A percentile compares a stretch with the other conserved stretches of the same genome.
phyloP scores from a whole-genome alignment of 768 basidiomycete genomes.

The Leucocoprinus leucothites region DNA sequence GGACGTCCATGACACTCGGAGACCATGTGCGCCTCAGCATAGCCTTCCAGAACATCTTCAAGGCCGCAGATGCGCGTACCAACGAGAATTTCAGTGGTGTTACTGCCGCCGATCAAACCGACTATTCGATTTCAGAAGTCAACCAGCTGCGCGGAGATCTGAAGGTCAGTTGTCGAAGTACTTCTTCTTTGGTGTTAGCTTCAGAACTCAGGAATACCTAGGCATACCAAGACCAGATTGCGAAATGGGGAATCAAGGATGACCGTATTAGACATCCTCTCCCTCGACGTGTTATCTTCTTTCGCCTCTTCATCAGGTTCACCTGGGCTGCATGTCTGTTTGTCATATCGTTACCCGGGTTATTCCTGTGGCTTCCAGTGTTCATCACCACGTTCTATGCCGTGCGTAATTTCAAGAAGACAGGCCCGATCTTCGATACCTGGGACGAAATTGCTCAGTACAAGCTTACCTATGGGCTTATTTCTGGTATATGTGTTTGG shows the following conservation, averaged over 20 bases:
- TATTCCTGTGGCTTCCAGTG: constrained; percentile 80
- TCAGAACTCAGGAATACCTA: constrained; percentile 23
- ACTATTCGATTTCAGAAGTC: constrained; percentile 24
- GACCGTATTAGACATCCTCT: constrained; percentile 76
- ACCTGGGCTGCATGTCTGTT: constrained; percentile 62
- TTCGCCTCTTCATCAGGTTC: constrained; percentile 64
- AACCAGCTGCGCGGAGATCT: constrained; percentile 48
- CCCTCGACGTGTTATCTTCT: constrained; percentile 48
- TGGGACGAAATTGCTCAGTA: constrained; percentile 91
- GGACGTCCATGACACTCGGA: constrained; percentile 80
- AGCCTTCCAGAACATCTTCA: constrained; percentile 77
- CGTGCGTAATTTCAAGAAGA: constrained; percentile 75
- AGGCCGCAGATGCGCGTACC: constrained; percentile 28
- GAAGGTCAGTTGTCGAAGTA: constrained; percentile 40
- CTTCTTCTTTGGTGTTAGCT: constrained; percentile 1
- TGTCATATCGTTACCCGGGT: constrained; percentile 67
- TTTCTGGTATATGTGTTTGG: constrained; percentile 74
- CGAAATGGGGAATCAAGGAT: constrained; percentile 72
- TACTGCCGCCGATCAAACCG: constrained; percentile 21
- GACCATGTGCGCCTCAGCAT: constrained; percentile 78
- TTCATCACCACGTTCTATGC: constrained; percentile 69
- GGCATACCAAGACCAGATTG: constrained; percentile 74
- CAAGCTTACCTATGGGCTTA: constrained; percentile 80
- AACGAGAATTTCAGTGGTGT: constrained; percentile 20
- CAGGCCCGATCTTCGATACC: constrained; percentile 80